Base-by-base conservation (phyloP, 2,329 filamentous ascomycete genomes). In the Trichocomaceae sp. region DNA sequence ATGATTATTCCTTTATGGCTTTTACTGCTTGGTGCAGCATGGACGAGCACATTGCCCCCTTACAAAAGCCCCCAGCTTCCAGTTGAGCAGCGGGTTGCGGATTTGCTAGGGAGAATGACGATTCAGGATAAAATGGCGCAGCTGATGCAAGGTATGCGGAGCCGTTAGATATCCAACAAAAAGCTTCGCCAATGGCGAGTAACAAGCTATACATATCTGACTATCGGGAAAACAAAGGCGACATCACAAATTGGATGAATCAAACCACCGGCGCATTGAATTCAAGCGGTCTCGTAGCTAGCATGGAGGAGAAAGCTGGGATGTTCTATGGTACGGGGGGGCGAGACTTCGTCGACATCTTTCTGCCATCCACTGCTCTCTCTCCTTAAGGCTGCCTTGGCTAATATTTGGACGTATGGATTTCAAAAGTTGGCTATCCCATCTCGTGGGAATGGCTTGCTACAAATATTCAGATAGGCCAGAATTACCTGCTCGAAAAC, bases 231-330 rank as follows among this genome's bases (percentile, higher is more conserved):
- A 42, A 26, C 23, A 13, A 44, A 72, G 78, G 86, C 47, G 87
- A 90, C 63, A 77, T 90, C 57, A 77, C 79, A 5, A 88, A 88
- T 65, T 90, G 85, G 82, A 79, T 90, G 67, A 83, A 89, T 65
- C 77, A 78, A n/a, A 83, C 81, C 0, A 79, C 80, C 33, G 84
- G 84, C 54, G 75, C 71, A n/a, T 83, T 87, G 71, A 90, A 90
- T 64, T 74, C 79, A 51, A 82, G 79, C 0, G 87, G 85, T 0
- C 73, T 90, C 10, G 81, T 78, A 47, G 83, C 79, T 72, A 88
- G 82, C 64, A 87, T 88, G 77, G 73, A 78, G 33, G 75, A 77
- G 62, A 82, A 84, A 33, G 81, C 82, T n/a, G 85, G 86, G 37
- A 79, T 81, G 50, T 86, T 88, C 67, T 90, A 88, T 64, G 66